A percentile compares a stretch with the other conserved stretches of the same genome.
Conservation (phyloP, 495 filamentous ascomycete species). For the Tuber aestivum region DNA sequence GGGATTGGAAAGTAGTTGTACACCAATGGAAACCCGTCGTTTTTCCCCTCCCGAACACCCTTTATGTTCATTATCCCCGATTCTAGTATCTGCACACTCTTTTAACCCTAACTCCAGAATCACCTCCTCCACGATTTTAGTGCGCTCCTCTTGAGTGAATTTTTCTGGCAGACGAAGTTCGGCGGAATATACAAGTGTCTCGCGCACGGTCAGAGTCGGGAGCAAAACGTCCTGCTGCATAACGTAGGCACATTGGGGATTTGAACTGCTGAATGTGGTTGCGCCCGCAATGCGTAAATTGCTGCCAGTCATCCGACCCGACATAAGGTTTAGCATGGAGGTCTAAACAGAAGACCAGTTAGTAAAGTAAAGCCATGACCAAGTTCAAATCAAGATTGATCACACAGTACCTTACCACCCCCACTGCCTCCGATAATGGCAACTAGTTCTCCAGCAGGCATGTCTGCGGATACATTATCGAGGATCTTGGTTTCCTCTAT, state of each 20-base stretch:
- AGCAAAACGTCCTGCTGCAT: constrained; percentile 72
- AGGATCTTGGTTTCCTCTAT: constrained; percentile 47
- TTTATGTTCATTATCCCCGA: constrained; percentile 61
- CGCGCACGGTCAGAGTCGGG: constrained; percentile 64
- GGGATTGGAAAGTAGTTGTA: constrained; percentile 68
- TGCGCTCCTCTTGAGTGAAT: constrained; percentile 54
- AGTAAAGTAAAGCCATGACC: not conserved
- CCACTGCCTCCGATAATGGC: constrained; percentile 70
- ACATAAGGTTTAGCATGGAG: constrained; percentile 62
- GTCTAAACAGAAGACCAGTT: constrained; percentile 44
- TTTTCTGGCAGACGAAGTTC: constrained; percentile 61
- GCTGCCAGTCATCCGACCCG: constrained; percentile 56
- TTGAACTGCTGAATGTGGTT: constrained; percentile 54
- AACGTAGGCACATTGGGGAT: constrained; percentile 62
- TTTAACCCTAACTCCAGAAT: constrained; percentile 68
- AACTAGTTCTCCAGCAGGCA: constrained; percentile 59
- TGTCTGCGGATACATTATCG: constrained; percentile 51
- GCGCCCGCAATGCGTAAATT: constrained; percentile 52
- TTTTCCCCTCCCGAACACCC: constrained; percentile 74
- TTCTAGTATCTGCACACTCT: constrained; percentile 65
- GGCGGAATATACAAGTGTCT: constrained; percentile 65
- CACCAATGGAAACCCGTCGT: constrained; percentile 64
- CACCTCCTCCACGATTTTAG: constrained; percentile 60
- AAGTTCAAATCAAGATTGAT: constrained; percentile 5
- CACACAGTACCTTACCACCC: constrained; percentile 52